Evolutionary conservation across 345 rosid species (phyloP).

Genomic region (Salix caprea): DNA sequence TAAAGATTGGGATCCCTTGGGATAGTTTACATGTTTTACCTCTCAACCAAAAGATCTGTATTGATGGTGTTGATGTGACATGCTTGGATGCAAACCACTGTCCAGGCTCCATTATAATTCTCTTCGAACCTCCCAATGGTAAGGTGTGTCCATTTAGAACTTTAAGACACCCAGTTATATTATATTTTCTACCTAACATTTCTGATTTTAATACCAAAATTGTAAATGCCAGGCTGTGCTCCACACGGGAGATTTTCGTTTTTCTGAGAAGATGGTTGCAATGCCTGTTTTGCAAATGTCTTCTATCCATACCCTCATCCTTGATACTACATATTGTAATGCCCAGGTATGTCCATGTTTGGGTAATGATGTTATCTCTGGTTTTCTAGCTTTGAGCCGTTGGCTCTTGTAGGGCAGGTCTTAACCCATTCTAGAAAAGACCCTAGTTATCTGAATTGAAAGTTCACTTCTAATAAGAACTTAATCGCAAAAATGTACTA

Average conservation of each 20-base stretch:
- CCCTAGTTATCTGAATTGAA: too few relatives aligned
- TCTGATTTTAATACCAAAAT: constrained; percentile 5
- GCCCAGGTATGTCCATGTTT: constrained; percentile 56
- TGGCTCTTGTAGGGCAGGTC: background rate
- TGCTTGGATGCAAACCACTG: constrained; percentile 96
- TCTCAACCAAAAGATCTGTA: constrained; percentile 58
- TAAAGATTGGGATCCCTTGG: constrained; percentile 90
- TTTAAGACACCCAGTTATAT: constrained; percentile 5
- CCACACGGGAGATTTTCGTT: constrained; percentile 95
- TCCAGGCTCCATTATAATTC: constrained; percentile 83
- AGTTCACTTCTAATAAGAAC: too few relatives aligned
- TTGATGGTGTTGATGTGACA: constrained; percentile 63
- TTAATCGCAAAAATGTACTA: too few relatives aligned
- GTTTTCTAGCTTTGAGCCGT: too few relatives aligned
- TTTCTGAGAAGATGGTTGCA: constrained; percentile 52
- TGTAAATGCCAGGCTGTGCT: constrained; percentile 50
- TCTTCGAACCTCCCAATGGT: constrained; percentile 82
- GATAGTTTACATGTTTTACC: constrained; percentile 64
- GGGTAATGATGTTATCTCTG: background rate
- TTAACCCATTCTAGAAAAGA: too few relatives aligned
- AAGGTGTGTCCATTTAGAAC: constrained; percentile 52
- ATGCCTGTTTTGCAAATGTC: constrained; percentile 33
- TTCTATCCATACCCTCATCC: constrained; percentile 69
- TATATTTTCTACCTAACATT: constrained; percentile 5
- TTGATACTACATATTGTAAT: constrained; percentile 94